phyloP scores from a whole-genome alignment of 106 monocot genomes.

The Dioscorea alata region DNA sequence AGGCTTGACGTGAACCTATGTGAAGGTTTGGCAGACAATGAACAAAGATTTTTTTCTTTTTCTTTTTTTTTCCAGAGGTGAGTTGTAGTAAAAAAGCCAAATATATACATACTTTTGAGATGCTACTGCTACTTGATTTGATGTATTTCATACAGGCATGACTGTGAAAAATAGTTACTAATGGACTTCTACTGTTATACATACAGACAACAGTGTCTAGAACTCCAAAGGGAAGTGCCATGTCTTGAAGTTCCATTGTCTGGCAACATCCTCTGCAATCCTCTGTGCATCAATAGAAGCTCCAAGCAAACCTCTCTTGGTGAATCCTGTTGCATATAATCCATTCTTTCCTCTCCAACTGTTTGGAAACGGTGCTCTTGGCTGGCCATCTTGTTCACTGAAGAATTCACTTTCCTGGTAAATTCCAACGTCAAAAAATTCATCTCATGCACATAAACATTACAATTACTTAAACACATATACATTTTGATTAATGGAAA shows the following conservation, averaged over 20 bases:
- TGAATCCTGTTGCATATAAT: conserved; percentile 60
- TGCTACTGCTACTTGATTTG: no score
- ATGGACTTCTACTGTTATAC: no score
- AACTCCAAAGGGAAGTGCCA: conserved; percentile 23
- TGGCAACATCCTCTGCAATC: conserved; percentile 55
- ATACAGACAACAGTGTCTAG: not conserved
- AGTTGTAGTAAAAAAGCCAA: no score
- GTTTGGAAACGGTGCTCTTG: conserved; percentile 42
- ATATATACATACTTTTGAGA: no score
- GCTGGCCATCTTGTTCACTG: conserved; percentile 34
- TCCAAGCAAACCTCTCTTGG: conserved; percentile 59
- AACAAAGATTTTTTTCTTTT: no score
- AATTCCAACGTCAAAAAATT: not conserved
- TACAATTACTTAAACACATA: not conserved
- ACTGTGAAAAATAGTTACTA: no score
- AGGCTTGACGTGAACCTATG: no score
- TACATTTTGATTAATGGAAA: no score
- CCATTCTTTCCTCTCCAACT: conserved; percentile 72
- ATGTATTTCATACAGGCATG: no score
- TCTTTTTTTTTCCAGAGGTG: no score
- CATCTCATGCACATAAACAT: not conserved
- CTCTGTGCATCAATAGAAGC: conserved; percentile 49
- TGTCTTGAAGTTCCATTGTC: conserved; percentile 39
- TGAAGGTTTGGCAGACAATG: no score
- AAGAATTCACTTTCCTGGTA: conserved; percentile 56